Evolutionary conservation across 768 basidiomycete species (phyloP), one percentile per base, ranked within the genome.

Genomic region (Boletus tomentosulus): DNA sequence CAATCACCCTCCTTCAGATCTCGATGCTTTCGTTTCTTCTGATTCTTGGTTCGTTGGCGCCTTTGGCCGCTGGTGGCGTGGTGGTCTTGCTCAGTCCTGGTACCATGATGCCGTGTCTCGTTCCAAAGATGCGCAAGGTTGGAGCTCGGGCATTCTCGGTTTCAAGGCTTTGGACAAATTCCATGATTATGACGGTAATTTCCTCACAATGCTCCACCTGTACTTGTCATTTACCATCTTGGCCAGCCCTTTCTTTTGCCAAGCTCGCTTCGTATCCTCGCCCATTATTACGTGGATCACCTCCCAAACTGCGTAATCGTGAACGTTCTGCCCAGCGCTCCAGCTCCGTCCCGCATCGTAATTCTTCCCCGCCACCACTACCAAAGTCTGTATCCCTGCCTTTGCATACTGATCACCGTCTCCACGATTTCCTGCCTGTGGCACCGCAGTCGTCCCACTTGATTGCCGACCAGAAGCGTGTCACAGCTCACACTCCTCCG

Each of bases 51-150:
- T 90, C 70, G 76, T 96, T 56, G 93, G 93, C 30, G 86, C 86
- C 11, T 95, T 95, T 71, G 93, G 93, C 1, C 83, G 80, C 57
- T 96, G 93, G 93, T 95, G 89, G 87, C 76, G 86, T 45, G 91
- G 87, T 43, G 90, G 89, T 38, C 72, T 82, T n/a, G 75, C 92
- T 53, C 86, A 90, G 58, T 78, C 83, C n/a, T 88, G 87, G 85
- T 89, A 84, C 73, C 81, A 82, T 59, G 82, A 87, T 70, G 78
- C 82, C 53, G 76, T 86, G 59, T 73, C 80, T 33, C 74, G 80
- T 53, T 76, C 80, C 25, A 86, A 81, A 60, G 85, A 86, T 54
- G 79, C 86, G 54, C 86, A 89, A 66, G 79, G 84, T 58, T 85
- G 85, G 80, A 84, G 79, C 50, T 87, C 89, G 12, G 89, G 89